Conservation (phyloP, 2,329 filamentous ascomycete species). For the Fusarium mexicanum region DNA sequence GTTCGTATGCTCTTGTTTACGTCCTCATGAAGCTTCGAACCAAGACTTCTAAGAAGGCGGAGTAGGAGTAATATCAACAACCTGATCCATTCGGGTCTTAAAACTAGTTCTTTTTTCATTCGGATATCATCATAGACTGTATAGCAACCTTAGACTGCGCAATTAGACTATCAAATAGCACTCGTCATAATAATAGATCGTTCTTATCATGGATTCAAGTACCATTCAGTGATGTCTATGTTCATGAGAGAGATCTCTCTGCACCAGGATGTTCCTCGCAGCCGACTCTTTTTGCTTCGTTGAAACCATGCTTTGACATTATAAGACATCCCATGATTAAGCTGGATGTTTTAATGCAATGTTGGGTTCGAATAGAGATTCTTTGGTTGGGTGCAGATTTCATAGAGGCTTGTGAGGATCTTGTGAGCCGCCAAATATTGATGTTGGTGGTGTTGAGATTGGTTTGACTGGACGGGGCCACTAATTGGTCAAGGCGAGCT, state of each 20-base stretch:
- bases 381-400: rapidly evolving
- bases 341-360: rapidly evolving
- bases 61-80: slow-evolving; percentile 28
- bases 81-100: not conserved
- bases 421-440: not conserved
- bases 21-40: slow-evolving; percentile 59
- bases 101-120: not conserved
- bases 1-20: slow-evolving; percentile 61
- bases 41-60: slow-evolving; percentile 59
- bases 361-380: not conserved
- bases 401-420: not conserved
- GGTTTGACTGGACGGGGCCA: rapidly evolving
- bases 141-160: not conserved
- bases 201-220: not conserved
- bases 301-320: too few relatives aligned
- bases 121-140: not conserved
- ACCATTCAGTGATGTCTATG: not conserved
- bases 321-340: too few relatives aligned
- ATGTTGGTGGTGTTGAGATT: not conserved
- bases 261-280: not conserved
- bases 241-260: not conserved
- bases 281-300: not conserved
- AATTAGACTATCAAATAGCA: not conserved
- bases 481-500: not conserved
- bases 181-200: not conserved